Conservation (phyloP, 1,284 basidiomycete species). For the Austropuccinia psidii region DNA sequence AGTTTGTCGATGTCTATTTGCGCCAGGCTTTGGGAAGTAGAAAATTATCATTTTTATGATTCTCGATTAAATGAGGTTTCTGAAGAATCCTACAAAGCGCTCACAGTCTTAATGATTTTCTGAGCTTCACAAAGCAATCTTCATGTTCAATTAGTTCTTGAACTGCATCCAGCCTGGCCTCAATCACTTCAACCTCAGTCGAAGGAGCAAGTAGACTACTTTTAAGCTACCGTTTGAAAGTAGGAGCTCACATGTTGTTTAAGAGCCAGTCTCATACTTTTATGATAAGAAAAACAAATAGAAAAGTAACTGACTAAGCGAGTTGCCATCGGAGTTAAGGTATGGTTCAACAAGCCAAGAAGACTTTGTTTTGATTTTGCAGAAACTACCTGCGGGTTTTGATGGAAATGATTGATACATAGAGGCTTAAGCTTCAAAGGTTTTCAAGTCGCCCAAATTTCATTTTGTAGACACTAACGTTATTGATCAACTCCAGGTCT, state of each 20-base stretch:
- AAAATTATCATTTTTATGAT: background rate
- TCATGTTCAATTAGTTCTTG: slow-evolving; percentile 31
- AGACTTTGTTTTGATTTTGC: slow-evolving; percentile 25
- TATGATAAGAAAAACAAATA: background rate
- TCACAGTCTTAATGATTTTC: slow-evolving; percentile 33
- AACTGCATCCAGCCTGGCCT: slow-evolving; percentile 29
- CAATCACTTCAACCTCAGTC: slow-evolving; percentile 31
- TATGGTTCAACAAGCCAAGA: slow-evolving; percentile 28
- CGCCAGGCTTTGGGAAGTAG: background rate
- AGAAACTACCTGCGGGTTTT: slow-evolving; percentile 1
- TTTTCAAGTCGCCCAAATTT: too few relatives aligned
- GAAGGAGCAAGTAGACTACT: slow-evolving; percentile 33
- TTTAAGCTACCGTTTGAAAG: slow-evolving; percentile 5
- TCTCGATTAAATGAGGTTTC: background rate
- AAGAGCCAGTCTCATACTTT: background rate
- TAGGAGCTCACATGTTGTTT: background rate
- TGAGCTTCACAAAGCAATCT: slow-evolving; percentile 17
- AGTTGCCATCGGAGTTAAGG: slow-evolving; percentile 32
- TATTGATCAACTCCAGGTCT: slow-evolving; percentile 32
- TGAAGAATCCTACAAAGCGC: background rate
- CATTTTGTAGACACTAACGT: too few relatives aligned
- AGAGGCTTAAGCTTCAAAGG: too few relatives aligned
- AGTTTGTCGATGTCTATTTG: slow-evolving; percentile 35
- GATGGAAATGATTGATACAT: too few relatives aligned
- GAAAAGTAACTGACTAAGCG: slow-evolving; percentile 9